phyloP scores from a whole-genome alignment of 345 rosid species.

The Euphorbia lathyris region DNA sequence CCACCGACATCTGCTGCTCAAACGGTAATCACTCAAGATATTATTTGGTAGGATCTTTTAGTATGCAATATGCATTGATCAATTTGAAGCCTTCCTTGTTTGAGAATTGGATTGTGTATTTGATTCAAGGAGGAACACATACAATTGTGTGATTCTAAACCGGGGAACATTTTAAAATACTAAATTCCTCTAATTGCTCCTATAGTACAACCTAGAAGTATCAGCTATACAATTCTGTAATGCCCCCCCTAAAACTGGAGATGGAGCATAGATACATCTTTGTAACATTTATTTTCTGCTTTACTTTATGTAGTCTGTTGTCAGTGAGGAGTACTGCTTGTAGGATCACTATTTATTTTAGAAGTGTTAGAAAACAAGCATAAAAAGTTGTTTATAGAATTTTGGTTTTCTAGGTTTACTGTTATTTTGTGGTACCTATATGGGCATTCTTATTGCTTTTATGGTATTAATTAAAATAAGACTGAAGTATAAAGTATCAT shows the following conservation, averaged over 20 bases:
- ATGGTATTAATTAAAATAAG: background rate
- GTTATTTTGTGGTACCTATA: background rate
- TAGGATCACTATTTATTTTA: background rate
- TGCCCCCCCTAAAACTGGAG: no score
- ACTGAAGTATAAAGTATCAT: background rate
- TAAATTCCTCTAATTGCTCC: no score
- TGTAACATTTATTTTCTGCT: background rate
- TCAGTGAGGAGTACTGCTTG: background rate
- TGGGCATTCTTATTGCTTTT: background rate
- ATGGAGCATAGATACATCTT: no score
- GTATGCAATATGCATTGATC: background rate
- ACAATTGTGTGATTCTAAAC: no score
- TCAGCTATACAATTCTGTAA: no score
- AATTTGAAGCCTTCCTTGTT: background rate
- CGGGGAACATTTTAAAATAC: no score
- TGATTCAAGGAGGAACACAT: no score
- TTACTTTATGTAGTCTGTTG: background rate
- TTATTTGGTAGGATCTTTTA: background rate
- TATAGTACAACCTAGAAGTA: no score
- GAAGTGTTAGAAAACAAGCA: background rate
- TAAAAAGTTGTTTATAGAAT: background rate
- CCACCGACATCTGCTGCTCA: conserved; percentile 92
- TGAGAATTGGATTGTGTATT: no score
- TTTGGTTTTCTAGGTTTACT: background rate
- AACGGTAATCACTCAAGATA: conserved; percentile 50